These are phyloP conservation scores for Aspergillus sergii DNA, from an alignment of 2,329 filamentous ascomycete species.

Conservation along the genomic window DNA sequence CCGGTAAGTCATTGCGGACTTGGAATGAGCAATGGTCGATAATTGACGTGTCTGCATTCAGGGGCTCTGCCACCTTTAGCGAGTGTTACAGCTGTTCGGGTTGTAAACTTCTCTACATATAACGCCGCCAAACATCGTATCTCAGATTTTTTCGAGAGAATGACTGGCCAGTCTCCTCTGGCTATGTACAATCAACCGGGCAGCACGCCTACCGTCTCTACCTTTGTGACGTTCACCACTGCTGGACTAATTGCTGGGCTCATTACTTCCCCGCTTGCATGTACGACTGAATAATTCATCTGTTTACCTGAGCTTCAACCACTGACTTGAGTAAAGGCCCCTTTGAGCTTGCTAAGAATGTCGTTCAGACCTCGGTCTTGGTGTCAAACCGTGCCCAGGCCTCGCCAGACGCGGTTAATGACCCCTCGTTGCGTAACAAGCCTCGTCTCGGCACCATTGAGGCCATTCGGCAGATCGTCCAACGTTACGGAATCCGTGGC, in stretches of 20 bases:
- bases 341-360: conserved; percentile 53
- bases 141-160: conserved; percentile 41
- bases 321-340: conserved; percentile 36
- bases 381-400: conserved; percentile 46
- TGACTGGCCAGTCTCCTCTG: conserved; percentile 46
- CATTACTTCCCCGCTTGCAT: conserved; percentile 46
- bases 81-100: conserved; percentile 49
- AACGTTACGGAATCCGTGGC: conserved; percentile 46
- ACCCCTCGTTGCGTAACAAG: conserved; percentile 38
- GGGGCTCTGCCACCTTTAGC: conserved; percentile 48
- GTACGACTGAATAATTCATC: conserved; percentile 31
- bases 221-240: conserved; percentile 44
- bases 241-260: conserved; percentile 48
- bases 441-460: conserved; percentile 46
- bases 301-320: background rate
- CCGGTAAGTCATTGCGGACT: conserved; percentile 36
- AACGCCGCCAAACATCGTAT: conserved; percentile 45
- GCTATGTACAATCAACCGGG: conserved; percentile 45
- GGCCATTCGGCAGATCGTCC: conserved; percentile 47
- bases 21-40: background rate
- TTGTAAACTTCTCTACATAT: conserved; percentile 51
- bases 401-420: conserved; percentile 35
- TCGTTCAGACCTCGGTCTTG: conserved; percentile 52
- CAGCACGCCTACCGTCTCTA: conserved; percentile 45
- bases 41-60: conserved; percentile 19